phyloP scores from a whole-genome alignment of 2,329 filamentous ascomycete species.

The Fusarium equiseti region DNA sequence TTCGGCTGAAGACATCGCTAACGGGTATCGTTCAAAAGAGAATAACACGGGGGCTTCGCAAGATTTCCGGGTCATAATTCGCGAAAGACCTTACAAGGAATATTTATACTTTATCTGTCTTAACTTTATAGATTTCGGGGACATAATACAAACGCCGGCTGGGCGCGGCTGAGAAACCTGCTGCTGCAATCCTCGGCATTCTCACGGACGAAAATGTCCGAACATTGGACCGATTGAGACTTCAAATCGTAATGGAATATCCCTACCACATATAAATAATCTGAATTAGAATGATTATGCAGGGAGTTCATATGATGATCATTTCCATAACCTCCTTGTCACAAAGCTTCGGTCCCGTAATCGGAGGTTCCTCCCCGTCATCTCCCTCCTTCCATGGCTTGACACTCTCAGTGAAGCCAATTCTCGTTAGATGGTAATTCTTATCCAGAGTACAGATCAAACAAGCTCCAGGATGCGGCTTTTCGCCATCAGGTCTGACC shows the following conservation, averaged over 20 bases:
- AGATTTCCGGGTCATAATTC: accelerated
- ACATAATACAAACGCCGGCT: not conserved
- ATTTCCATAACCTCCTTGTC: not conserved
- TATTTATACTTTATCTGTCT: not conserved
- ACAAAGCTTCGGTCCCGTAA: not conserved
- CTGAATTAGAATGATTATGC: no score
- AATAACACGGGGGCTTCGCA: not conserved
- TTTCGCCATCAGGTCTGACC: not conserved
- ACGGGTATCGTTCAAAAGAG: not conserved
- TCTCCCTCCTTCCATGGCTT: not conserved
- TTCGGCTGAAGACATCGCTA: not conserved
- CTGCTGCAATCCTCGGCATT: not conserved
- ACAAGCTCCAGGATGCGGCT: not conserved
- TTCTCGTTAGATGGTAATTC: constrained; percentile 1
- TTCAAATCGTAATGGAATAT: not conserved
- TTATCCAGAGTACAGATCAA: constrained; percentile 13
- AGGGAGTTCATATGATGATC: not conserved
- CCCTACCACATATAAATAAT: no score
- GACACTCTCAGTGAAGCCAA: constrained; percentile 1
- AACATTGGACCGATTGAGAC: not conserved
- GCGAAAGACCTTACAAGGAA: accelerated
- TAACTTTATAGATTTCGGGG: no score
- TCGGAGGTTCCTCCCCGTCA: not conserved
- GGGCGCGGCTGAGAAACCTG: accelerated
- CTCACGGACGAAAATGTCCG: not conserved